Evolutionary conservation across 352 stramenopile species (phyloP).

Genomic region (Pythium rhizo-oryzae): DNA sequence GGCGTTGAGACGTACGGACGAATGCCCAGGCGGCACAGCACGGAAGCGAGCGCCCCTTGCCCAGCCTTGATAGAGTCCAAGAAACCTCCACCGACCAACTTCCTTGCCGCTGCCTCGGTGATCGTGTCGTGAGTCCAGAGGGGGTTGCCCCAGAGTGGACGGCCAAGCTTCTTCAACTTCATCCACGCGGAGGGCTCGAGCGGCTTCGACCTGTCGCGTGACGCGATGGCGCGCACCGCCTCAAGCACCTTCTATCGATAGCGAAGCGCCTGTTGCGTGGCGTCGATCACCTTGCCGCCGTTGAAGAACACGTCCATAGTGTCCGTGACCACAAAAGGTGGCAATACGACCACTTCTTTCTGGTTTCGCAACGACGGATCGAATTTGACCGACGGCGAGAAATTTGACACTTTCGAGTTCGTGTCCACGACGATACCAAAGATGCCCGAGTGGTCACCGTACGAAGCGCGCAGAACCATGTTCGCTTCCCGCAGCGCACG

Average conservation of each 20-base stretch:
- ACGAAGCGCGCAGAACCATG: background rate
- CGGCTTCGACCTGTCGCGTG: background rate
- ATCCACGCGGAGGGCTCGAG: background rate
- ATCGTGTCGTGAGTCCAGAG: background rate
- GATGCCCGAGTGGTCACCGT: constrained; percentile 1
- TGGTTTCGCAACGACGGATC: constrained; percentile 41
- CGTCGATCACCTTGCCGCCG: background rate
- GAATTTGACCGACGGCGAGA: background rate
- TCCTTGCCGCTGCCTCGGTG: background rate
- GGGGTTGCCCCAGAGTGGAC: background rate
- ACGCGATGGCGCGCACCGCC: background rate
- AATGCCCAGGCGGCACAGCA: constrained; percentile 33
- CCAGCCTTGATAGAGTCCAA: background rate
- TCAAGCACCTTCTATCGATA: background rate
- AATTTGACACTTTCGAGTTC: constrained; percentile 12
- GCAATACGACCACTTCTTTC: constrained; percentile 58
- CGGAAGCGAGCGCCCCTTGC: constrained; percentile 10
- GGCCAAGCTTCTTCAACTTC: background rate
- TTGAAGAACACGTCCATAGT: constrained; percentile 32
- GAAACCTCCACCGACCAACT: background rate
- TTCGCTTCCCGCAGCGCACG: constrained; percentile 4
- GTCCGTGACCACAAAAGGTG: constrained; percentile 57
- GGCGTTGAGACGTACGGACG: constrained; percentile 22
- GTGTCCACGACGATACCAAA: constrained; percentile 47
- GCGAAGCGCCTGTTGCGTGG: background rate